Evolutionary conservation across 2,329 filamentous ascomycete species (phyloP).

Genomic region (Paecilomyces dactylethromorphus): DNA sequence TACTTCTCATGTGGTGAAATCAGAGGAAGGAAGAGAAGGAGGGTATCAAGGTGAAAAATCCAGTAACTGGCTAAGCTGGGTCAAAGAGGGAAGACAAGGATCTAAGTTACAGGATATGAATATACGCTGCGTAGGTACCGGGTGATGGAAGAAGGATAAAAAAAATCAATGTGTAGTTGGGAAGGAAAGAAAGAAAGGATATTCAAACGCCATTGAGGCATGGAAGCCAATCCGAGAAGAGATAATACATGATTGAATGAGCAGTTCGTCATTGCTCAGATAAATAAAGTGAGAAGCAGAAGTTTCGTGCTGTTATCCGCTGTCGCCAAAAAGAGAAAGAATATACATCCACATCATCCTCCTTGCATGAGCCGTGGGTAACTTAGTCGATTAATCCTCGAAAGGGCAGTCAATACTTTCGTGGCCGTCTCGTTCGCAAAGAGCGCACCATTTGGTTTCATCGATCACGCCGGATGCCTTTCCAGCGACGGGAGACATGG

Average conservation of each 20-base stretch:
- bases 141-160: not conserved
- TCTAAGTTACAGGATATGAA: not conserved
- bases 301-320: not conserved
- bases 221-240: not conserved
- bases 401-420: constrained; percentile 93
- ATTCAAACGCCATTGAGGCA: not conserved
- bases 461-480: constrained; percentile 75
- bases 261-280: not conserved
- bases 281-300: not conserved
- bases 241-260: not conserved
- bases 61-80: not conserved
- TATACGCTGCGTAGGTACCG: not conserved
- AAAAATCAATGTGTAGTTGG: not conserved
- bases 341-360: not conserved
- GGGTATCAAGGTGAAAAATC: not conserved
- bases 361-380: constrained; percentile 35
- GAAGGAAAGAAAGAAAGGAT: not conserved
- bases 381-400: constrained; percentile 53
- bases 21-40: not conserved
- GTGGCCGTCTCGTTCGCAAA: constrained; percentile 94
- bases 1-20: not conserved
- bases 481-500: constrained; percentile 62
- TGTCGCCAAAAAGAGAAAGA: not conserved
- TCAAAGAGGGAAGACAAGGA: not conserved
- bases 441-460: constrained; percentile 87